Base-by-base conservation (phyloP, 768 basidiomycete species). In the Termitomyces sp. region DNA sequence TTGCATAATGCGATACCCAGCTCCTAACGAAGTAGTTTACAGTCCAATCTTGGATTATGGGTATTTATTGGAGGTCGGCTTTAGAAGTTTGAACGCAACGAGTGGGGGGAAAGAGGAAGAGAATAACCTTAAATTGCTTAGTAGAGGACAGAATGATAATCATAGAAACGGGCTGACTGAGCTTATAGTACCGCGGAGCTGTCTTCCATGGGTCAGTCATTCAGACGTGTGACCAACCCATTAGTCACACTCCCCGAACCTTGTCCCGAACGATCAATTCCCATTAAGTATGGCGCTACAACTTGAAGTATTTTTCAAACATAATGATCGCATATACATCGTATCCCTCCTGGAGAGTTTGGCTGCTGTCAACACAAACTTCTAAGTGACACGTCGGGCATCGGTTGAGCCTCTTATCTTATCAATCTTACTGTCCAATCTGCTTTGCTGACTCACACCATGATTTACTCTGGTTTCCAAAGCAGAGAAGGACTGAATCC, bases 81-180 rank as follows among this genome's bases (percentile, higher is more conserved):
- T 22, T 16, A 13, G 18, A 39, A 33, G 44, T 61, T 48, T 46
- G 51, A 9, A 31, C 50, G 54, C 27, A 54, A 20, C 11, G 37
- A 49, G 47, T 53, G 42, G 45, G 45, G 37, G 42, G 51, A 39
- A 55, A 24, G 50, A 50, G 57, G 45, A 58, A 66, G 39, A 52
- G 59, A 58, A 60, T 61, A 49, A 63, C 50, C 46, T 60, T 37
- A 58, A 54, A 54, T 42, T 57, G 54, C 22, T 56, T 51, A 59
- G 60, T 61, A 58, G 57, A 62, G 65, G 60, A 65, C 61, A 57
- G 65, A 61, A 53, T 59, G 67, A 62, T 68, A 67, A 66, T 68
- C 67, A 69, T 69, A 65, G 68, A 64, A 62, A 64, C 51, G 56
- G 45, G 69, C 67, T 70, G 67, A 70, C 67, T 66, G 67, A 70